Conservation (phyloP, 2,329 filamentous ascomycete genomes). For the Penicillium italicum region DNA sequence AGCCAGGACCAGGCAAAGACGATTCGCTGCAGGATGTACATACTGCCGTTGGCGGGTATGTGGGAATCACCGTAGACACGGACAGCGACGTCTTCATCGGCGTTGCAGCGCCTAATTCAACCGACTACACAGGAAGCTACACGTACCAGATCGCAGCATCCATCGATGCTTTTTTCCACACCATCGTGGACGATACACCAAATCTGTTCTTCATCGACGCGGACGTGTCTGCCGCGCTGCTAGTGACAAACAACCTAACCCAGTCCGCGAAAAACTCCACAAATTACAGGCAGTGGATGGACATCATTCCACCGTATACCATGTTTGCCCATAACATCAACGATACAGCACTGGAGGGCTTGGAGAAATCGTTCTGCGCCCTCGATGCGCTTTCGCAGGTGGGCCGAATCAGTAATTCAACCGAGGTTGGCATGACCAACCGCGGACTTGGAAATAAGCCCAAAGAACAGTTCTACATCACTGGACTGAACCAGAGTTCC, state of each 20-base stretch:
- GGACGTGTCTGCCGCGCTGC: slow-evolving; percentile 71
- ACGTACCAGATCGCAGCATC: slow-evolving; percentile 80
- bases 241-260: slow-evolving; percentile 70
- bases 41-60: slow-evolving; percentile 66
- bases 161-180: slow-evolving; percentile 72
- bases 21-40: slow-evolving; percentile 41
- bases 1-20: slow-evolving; percentile 60
- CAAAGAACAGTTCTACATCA: slow-evolving; percentile 85
- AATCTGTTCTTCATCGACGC: slow-evolving; percentile 79
- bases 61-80: slow-evolving; percentile 59
- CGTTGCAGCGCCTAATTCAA: slow-evolving; percentile 66
- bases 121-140: slow-evolving; percentile 64
- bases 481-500: slow-evolving; percentile 67
- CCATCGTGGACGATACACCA: slow-evolving; percentile 48
- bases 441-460: slow-evolving; percentile 64
- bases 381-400: slow-evolving; percentile 64
- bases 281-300: slow-evolving; percentile 54
- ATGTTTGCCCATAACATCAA: slow-evolving; percentile 70
- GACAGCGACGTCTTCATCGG: slow-evolving; percentile 70
- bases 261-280: slow-evolving; percentile 44
- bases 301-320: slow-evolving; percentile 64
- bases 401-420: slow-evolving; percentile 57
- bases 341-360: slow-evolving; percentile 59
- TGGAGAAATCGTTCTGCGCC: slow-evolving; percentile 80
- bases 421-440: slow-evolving; percentile 63